A percentile compares a stretch with the other conserved stretches of the same genome.
phyloP scores from a whole-genome alignment of 2,329 filamentous ascomycete species.

The Epichloe festucae region DNA sequence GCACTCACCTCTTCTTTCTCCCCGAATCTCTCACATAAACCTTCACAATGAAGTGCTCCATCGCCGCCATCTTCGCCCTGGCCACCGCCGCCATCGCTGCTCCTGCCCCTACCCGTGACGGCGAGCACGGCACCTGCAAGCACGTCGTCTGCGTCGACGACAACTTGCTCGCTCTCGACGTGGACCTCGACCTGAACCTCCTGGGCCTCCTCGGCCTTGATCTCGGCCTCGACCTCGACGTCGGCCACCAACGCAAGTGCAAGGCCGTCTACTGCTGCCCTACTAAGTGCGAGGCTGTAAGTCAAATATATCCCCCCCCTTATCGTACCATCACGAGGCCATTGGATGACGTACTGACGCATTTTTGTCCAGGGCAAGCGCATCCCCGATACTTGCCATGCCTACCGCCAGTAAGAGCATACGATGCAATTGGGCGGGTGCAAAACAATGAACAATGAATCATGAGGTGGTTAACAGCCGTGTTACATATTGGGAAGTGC shows the following conservation, averaged over 20 bases:
- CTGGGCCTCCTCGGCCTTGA: neutral
- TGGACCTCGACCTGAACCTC: neutral
- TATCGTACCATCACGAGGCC: neutral
- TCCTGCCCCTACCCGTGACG: neutral
- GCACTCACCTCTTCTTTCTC: neutral
- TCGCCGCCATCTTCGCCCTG: conserved; percentile 2
- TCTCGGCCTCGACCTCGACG: neutral
- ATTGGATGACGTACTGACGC: neutral
- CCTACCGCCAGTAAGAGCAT: neutral
- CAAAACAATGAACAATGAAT: neutral
- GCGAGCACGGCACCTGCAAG: neutral
- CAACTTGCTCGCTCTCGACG: neutral
- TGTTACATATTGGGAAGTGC: neutral
- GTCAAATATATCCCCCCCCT: neutral
- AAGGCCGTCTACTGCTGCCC: conserved; percentile 3
- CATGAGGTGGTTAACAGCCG: neutral
- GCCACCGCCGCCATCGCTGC: conserved; percentile 1
- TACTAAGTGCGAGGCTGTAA: neutral
- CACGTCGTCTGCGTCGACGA: neutral
- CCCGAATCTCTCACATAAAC: neutral
- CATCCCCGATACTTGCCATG: neutral
- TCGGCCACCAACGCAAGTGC: neutral
- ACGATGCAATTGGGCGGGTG: no score
- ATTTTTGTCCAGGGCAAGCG: neutral
- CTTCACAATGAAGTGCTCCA: conserved; percentile 3